Conservation (phyloP, 176 grass and related monocot species). For the Triticum timopheevii region DNA sequence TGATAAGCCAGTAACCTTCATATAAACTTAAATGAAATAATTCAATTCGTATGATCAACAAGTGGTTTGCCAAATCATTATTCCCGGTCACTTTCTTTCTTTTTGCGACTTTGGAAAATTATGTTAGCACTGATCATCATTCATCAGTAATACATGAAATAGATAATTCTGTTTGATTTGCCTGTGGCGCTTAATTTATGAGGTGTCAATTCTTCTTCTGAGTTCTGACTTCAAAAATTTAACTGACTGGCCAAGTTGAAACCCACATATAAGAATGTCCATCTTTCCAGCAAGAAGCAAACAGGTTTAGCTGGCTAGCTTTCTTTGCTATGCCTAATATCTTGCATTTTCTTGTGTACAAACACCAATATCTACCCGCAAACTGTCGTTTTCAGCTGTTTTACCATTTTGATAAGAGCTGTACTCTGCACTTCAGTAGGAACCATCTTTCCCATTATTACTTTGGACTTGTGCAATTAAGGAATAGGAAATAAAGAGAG, state of each 20-base stretch:
- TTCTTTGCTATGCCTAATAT: conserved; percentile 16
- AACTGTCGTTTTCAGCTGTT: background rate
- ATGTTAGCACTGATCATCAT: background rate
- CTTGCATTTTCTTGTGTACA: background rate
- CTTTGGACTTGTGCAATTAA: background rate
- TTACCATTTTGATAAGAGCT: conserved; percentile 21
- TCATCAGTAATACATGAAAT: background rate
- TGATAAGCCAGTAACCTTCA: background rate
- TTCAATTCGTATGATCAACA: background rate
- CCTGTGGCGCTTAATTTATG: background rate
- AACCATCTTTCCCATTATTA: background rate
- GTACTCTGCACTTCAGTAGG: background rate
- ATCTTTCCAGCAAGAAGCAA: background rate
- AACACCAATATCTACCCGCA: background rate
- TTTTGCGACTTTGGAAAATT: background rate
- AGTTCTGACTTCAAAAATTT: background rate
- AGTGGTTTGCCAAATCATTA: background rate
- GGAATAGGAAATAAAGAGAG: background rate
- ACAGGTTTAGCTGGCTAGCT: background rate
- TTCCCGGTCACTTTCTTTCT: background rate
- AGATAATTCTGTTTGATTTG: background rate
- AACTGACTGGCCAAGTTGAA: background rate
- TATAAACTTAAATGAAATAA: background rate
- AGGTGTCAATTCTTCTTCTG: background rate
- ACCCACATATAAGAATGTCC: background rate